Base-by-base conservation (phyloP, 495 filamentous ascomycete species). In the Penicillium parvum region DNA sequence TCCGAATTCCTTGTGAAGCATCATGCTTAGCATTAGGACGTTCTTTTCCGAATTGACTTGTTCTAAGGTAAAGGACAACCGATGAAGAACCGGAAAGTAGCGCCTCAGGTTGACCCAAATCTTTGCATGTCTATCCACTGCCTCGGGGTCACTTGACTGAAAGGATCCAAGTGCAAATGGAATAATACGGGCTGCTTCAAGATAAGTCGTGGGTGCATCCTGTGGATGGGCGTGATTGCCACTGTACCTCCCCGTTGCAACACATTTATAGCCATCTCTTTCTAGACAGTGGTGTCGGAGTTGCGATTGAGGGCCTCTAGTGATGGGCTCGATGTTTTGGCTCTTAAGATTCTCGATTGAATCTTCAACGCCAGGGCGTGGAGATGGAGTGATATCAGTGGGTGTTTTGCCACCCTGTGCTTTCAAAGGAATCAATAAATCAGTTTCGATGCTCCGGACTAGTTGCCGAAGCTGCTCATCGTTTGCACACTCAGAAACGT, bases 381-480 rank as follows among this genome's bases (percentile, higher is more conserved):
- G 41, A 26, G 48, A 51, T 1, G 32, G 41, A 32, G 37, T 40
- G 37, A 51, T 36, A 21, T 45, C 38, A 45, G 40, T 41, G 16
- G 48, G 42, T 45, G 48, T 42, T 41, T 45, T 40, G 29, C 48
- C 48, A 37, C 42, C 42, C 14, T 45, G 17, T 44, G 48, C 48
- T 51, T 45, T 51, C 36, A 51, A 15, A 32, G 48, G 48, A 33
- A 45, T 45, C 15, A 51, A 41, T 26, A 51, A 28, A 7, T 30
- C 41, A 26, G 12, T 45, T 32, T 25, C 20, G 42, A 51, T 45
- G 37, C 42, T 37, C 37, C 37, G 37, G 30, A 45, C 48, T 9
- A 51, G 42, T 45, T 51, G 48, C 11, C 48, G 42, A 41, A 51
- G 48, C 37, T 21, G 38, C 39, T 49, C 39, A 43, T 48, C 37